Evolutionary conservation across 2,329 filamentous ascomycete species (phyloP).

Genomic region (Aspergillus novoparasiticus): DNA sequence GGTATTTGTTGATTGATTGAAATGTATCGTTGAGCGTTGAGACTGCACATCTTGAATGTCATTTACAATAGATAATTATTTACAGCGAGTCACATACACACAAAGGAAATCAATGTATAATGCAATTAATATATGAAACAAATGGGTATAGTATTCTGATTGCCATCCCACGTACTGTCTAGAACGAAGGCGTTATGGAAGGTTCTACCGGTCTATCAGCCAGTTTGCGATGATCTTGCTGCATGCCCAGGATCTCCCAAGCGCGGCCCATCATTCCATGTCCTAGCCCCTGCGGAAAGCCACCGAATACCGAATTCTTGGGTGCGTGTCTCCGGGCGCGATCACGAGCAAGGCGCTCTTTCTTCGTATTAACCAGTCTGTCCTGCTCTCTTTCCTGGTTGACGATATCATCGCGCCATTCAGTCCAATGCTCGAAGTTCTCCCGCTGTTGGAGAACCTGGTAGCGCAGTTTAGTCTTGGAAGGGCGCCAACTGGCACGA

Average conservation of each 20-base stretch:
- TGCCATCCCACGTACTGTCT: background rate
- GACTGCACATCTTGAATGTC: conserved; percentile 5
- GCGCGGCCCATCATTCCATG: conserved; percentile 46
- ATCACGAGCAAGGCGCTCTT: conserved; percentile 32
- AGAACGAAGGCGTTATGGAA: conserved; percentile 15
- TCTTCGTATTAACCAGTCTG: conserved; percentile 36
- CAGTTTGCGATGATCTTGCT: conserved; percentile 33
- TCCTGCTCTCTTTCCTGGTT: conserved; percentile 41
- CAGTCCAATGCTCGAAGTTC: conserved; percentile 49
- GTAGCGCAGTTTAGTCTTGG: conserved; percentile 47
- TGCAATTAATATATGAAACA: conserved; percentile 1
- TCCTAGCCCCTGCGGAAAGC: conserved; percentile 35
- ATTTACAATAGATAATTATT: conserved; percentile 11
- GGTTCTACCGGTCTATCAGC: conserved; percentile 19
- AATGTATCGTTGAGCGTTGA: conserved; percentile 12
- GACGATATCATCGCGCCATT: conserved; percentile 47
- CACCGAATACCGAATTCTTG: conserved; percentile 30
- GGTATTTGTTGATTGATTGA: conserved; percentile 1
- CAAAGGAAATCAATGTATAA: background rate
- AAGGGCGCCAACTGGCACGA: conserved; percentile 43
- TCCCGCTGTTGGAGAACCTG: conserved; percentile 48
- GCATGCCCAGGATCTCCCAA: conserved; percentile 45
- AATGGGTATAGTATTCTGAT: conserved; percentile 2
- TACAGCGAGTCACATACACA: conserved; percentile 1
- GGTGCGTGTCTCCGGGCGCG: conserved; percentile 29